These are phyloP conservation scores for Pleurotus tuoliensis DNA, from an alignment of 768 basidiomycete genomes.

Conservation along the genomic window DNA sequence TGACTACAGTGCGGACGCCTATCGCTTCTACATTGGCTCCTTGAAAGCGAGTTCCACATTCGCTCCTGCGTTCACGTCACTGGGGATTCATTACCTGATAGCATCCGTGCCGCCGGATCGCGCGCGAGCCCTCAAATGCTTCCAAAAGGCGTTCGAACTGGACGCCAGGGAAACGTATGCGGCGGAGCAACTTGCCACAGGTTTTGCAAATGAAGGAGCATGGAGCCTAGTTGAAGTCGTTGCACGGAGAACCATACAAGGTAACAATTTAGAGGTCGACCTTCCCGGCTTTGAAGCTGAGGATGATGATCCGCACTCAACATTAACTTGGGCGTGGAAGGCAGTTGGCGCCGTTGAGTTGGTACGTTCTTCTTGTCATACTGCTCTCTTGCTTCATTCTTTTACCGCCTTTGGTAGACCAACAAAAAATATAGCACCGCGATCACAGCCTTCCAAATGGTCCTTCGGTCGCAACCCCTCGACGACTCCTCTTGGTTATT, in stretches of 20 bases:
- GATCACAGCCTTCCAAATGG: conserved; percentile 83
- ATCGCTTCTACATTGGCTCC: conserved; percentile 73
- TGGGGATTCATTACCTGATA: conserved; percentile 87
- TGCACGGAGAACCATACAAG: conserved; percentile 89
- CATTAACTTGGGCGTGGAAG: conserved; percentile 95
- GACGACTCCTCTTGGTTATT: conserved; percentile 87
- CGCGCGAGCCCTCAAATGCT: conserved; percentile 87
- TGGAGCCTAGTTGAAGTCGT: conserved; percentile 96
- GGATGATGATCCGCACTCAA: conserved; percentile 64
- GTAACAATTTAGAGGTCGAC: conserved; percentile 19
- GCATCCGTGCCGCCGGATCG: conserved; percentile 69
- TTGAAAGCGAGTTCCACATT: conserved; percentile 72
- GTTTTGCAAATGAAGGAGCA: conserved; percentile 89
- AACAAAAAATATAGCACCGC: conserved; percentile 68
- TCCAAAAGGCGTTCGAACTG: conserved; percentile 97
- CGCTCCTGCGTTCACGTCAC: conserved; percentile 90
- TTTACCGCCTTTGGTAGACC: conserved; percentile 37
- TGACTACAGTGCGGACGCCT: conserved; percentile 58
- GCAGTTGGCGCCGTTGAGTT: conserved; percentile 88
- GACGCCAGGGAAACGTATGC: conserved; percentile 87
- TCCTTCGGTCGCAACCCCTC: conserved; percentile 70
- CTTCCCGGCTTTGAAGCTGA: conserved; percentile 58
- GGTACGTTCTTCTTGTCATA: conserved; percentile 42
- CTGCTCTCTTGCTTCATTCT: conserved; percentile 3
- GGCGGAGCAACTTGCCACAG: conserved; percentile 77